These are phyloP conservation scores for Evernia prunastri DNA, from an alignment of 495 filamentous ascomycete species.

Conservation along the genomic window DNA sequence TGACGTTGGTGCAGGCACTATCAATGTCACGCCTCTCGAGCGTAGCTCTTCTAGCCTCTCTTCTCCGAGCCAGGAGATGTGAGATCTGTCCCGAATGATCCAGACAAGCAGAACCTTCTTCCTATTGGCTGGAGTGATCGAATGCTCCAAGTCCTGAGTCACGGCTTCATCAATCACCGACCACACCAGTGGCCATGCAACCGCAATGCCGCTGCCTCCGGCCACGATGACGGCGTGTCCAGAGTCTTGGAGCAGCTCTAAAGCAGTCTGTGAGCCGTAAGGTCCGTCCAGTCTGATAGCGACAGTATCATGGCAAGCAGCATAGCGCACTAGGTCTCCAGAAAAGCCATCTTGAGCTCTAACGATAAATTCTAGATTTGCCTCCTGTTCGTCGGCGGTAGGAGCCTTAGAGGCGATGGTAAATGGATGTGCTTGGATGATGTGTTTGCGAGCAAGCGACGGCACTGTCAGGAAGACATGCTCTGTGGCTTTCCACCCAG, in stretches of 20 bases:
- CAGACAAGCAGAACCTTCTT: constrained; percentile 50
- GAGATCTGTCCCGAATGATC: constrained; percentile 46
- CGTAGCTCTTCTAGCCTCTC: constrained; percentile 41
- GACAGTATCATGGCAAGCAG: constrained; percentile 34
- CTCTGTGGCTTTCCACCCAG: constrained; percentile 51
- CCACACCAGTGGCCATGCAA: constrained; percentile 47
- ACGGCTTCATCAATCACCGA: constrained; percentile 18
- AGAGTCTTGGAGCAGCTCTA: constrained; percentile 36
- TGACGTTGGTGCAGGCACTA: constrained; percentile 46
- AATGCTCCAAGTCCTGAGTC: constrained; percentile 11
- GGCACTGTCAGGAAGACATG: constrained; percentile 56
- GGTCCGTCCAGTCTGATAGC: constrained; percentile 48
- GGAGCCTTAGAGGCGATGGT: constrained; percentile 51
- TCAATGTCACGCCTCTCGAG: constrained; percentile 40
- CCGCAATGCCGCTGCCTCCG: constrained; percentile 57
- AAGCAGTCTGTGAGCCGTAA: constrained; percentile 48
- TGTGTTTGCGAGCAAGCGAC: constrained; percentile 38
- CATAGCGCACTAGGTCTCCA: constrained; percentile 44
- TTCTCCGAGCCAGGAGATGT: constrained; percentile 45
- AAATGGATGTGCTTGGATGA: constrained; percentile 53
- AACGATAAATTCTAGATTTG: constrained; percentile 48
- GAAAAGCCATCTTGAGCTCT: constrained; percentile 55
- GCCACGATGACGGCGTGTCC: constrained; percentile 48
- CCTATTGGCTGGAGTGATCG: neutral
- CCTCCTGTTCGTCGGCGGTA: constrained; percentile 23